Base-by-base conservation (phyloP, 1,139 yeast genomes). In the Barnettozyma hawaiiensis region DNA sequence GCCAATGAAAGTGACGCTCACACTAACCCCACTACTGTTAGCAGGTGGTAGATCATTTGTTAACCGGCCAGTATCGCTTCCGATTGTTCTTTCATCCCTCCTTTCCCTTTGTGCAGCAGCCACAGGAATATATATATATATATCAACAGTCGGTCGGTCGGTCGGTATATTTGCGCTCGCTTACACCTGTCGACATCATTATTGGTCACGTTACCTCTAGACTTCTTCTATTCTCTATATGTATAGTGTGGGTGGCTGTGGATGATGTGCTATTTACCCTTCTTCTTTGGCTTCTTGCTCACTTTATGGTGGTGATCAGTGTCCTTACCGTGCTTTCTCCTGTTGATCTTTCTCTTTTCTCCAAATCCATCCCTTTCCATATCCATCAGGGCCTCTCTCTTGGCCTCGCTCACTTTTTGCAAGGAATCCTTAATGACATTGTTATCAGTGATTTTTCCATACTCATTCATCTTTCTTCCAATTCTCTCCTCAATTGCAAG, bases 291-390 rank as follows among this genome's bases (percentile, higher is more conserved):
- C 23, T 45, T 45, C 23, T 45, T 45, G 19, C 43, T 31, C 19
- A 28, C 23, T 15, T 41, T 39, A 27, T 35, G n/a, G n/a, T n/a
- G n/a, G n/a, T n/a, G 12, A 32, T 11, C 3, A 4, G 6, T 14
- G 10, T 39, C 44, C n/a, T 40, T 28, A 12, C 43, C 42, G 21
- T 61, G 61, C 58, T 74, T 83, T 54, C 65, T 67, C 53, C 71
- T 77, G 48, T 80, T 78, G 29, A 69, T 73, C 54, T 71, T 74
- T 48, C 72, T 75, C 53, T 77, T 74, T 55, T 85, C 92, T 10
- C 97, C 97, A 61, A 89, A 89, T 28, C 78, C 75, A 49, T 85
- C 97, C 53, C 76, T 78, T 48, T 92, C 97, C 97, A 92, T 89
- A 37, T 85, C 96, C 85, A 92, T 78, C 47, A 82, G 63, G 4